phyloP scores from a whole-genome alignment of 1,284 basidiomycete species.

The Caloboletus firmus region DNA sequence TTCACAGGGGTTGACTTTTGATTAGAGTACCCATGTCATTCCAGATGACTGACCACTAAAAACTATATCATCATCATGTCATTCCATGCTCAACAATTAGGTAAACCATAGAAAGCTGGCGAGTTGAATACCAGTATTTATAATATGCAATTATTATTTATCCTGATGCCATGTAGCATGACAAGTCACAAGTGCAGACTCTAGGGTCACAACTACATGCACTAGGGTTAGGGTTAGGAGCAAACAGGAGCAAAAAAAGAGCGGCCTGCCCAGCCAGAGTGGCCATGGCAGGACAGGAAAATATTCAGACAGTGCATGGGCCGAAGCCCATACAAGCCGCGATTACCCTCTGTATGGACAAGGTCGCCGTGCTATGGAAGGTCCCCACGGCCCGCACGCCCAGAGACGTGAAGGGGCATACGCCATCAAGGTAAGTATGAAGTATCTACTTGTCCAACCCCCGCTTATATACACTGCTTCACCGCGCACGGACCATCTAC shows the following conservation, averaged over 20 bases:
- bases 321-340: slow-evolving; percentile 37
- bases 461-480: background rate
- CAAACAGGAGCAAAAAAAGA: slow-evolving; percentile 11
- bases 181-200: too few relatives aligned
- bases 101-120: background rate
- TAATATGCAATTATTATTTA: too few relatives aligned
- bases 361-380: slow-evolving; percentile 53
- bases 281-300: slow-evolving; percentile 34
- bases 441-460: rapidly evolving
- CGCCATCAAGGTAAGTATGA: slow-evolving; percentile 18
- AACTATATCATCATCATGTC: background rate
- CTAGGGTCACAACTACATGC: too few relatives aligned
- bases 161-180: too few relatives aligned
- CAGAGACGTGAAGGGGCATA: slow-evolving; percentile 38
- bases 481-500: slow-evolving; percentile 15
- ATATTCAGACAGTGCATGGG: slow-evolving; percentile 38
- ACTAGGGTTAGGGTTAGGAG: slow-evolving; percentile 33
- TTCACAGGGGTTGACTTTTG: background rate
- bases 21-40: slow-evolving; percentile 22
- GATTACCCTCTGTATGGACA: slow-evolving; percentile 37
- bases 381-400: slow-evolving; percentile 45
- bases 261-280: slow-evolving; percentile 39
- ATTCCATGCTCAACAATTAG: background rate
- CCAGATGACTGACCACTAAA: slow-evolving; percentile 16
- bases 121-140: background rate